These are phyloP conservation scores for Xylariales sp. DNA, from an alignment of 2,329 filamentous ascomycete species.

Conservation along the genomic window DNA sequence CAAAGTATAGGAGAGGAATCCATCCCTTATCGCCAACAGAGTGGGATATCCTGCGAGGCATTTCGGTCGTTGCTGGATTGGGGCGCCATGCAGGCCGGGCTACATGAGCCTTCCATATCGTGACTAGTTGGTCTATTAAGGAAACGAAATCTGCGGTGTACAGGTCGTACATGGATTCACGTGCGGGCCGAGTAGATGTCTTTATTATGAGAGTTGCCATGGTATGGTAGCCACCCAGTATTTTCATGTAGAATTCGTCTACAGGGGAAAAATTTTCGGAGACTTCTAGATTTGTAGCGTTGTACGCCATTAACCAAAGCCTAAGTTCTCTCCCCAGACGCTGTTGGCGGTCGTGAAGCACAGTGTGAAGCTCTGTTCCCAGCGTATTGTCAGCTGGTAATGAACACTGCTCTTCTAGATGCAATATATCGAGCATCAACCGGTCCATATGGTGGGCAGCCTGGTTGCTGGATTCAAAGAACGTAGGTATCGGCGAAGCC, in stretches of 20 bases:
- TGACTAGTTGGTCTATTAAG: conserved; percentile 45
- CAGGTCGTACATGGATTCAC: conserved; percentile 54
- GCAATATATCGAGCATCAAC: conserved; percentile 42
- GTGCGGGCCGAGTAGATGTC: conserved; percentile 47
- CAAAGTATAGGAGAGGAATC: conserved; percentile 59
- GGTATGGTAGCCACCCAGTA: conserved; percentile 55
- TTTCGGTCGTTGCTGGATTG: conserved; percentile 16
- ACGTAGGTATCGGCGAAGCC: conserved; percentile 26
- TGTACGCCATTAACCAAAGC: conserved; percentile 44
- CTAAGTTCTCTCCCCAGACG: conserved; percentile 34
- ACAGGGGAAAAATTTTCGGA: conserved; percentile 35
- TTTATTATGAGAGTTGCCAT: conserved; percentile 58
- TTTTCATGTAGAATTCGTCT: conserved; percentile 41
- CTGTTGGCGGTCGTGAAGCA: conserved; percentile 33
- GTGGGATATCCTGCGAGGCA: conserved; percentile 46
- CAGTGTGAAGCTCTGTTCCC: background rate
- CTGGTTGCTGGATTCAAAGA: conserved; percentile 42
- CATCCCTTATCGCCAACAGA: conserved; percentile 58
- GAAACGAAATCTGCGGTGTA: conserved; percentile 49
- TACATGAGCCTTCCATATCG: conserved; percentile 31
- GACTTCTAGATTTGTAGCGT: conserved; percentile 40
- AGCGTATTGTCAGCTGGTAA: background rate
- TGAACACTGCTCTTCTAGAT: conserved; percentile 39
- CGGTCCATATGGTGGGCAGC: conserved; percentile 43
- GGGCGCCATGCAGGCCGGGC: conserved; percentile 26